Evolutionary conservation across 768 basidiomycete species (phyloP).

Genomic region (Suillus placidus): DNA sequence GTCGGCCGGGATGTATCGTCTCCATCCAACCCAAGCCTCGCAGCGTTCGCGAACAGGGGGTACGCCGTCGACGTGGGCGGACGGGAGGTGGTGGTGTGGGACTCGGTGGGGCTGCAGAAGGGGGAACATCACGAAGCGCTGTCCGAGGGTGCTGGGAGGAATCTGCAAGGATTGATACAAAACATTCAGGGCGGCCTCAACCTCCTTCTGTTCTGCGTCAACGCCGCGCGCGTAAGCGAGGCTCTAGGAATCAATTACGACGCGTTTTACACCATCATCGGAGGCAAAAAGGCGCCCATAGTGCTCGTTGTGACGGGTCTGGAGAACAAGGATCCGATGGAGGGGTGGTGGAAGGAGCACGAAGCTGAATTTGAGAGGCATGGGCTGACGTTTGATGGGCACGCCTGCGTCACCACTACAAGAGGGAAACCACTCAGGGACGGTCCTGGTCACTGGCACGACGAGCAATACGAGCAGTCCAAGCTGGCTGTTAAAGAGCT

Average conservation of each 20-base stretch:
- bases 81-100: slow-evolving; percentile 31
- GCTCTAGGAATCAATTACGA: slow-evolving; percentile 33
- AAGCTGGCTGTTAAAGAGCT: slow-evolving; percentile 1
- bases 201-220: slow-evolving; percentile 37
- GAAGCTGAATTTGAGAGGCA: slow-evolving; percentile 33
- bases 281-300: slow-evolving; percentile 37
- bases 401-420: slow-evolving; percentile 44
- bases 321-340: slow-evolving; percentile 39
- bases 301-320: slow-evolving; percentile 40
- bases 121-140: slow-evolving; percentile 28
- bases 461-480: slow-evolving; percentile 19
- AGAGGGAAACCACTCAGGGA: slow-evolving; percentile 13
- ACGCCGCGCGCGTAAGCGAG: slow-evolving; percentile 31
- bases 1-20: slow-evolving; percentile 26
- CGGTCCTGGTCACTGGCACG: slow-evolving; percentile 6
- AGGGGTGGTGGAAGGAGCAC: slow-evolving; percentile 43
- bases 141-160: slow-evolving; percentile 32
- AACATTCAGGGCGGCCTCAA: slow-evolving; percentile 35
- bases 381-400: slow-evolving; percentile 40
- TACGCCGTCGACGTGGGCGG: slow-evolving; percentile 26
- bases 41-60: slow-evolving; percentile 36
- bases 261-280: slow-evolving; percentile 35
- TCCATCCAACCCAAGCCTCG: slow-evolving; percentile 35
- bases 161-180: slow-evolving; percentile 39
- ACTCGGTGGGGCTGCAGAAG: slow-evolving; percentile 39